phyloP scores from a whole-genome alignment of 2,329 filamentous ascomycete genomes.

The Harringtonia aguacate region DNA sequence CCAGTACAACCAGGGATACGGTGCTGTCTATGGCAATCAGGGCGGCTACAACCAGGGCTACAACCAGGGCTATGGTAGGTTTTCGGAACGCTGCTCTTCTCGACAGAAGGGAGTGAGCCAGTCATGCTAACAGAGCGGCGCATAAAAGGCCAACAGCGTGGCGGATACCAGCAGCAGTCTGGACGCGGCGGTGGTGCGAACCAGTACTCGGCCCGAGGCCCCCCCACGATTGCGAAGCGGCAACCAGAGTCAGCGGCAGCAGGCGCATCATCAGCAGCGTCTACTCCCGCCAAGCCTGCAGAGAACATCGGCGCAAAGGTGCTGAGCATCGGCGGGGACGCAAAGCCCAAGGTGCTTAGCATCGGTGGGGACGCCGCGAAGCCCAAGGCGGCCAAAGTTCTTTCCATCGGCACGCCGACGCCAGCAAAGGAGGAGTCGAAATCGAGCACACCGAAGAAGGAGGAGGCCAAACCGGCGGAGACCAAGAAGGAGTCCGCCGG shows the following conservation, averaged over 20 bases:
- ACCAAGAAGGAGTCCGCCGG: conserved; percentile 28
- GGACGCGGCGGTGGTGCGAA: conserved; percentile 16
- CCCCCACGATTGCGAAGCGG: conserved; percentile 55
- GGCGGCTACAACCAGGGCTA: conserved; percentile 34
- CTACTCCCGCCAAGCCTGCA: conserved; percentile 38
- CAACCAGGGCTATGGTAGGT: conserved; percentile 34
- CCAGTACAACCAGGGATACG: conserved; percentile 31
- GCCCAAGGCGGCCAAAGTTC: conserved; percentile 48
- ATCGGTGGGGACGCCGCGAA: conserved; percentile 44
- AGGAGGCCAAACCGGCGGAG: conserved; percentile 22
- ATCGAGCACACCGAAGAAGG: conserved; percentile 17
- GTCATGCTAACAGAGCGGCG: too few relatives aligned
- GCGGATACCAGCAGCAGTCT: conserved; percentile 26
- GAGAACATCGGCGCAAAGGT: conserved; percentile 51
- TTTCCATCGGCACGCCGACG: conserved; percentile 50
- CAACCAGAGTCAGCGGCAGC: conserved; percentile 36
- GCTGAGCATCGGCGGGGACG: conserved; percentile 49
- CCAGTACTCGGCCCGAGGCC: conserved; percentile 22
- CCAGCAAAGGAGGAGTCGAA: conserved; percentile 43
- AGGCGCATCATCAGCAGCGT: conserved; percentile 28
- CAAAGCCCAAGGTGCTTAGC: conserved; percentile 60
- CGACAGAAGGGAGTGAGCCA: too few relatives aligned
- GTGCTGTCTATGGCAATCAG: conserved; percentile 7
- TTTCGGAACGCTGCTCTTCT: neutral
- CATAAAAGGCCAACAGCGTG: conserved; percentile 21